Conservation (phyloP, 495 filamentous ascomycete genomes). For the Haplographium delicatum region DNA sequence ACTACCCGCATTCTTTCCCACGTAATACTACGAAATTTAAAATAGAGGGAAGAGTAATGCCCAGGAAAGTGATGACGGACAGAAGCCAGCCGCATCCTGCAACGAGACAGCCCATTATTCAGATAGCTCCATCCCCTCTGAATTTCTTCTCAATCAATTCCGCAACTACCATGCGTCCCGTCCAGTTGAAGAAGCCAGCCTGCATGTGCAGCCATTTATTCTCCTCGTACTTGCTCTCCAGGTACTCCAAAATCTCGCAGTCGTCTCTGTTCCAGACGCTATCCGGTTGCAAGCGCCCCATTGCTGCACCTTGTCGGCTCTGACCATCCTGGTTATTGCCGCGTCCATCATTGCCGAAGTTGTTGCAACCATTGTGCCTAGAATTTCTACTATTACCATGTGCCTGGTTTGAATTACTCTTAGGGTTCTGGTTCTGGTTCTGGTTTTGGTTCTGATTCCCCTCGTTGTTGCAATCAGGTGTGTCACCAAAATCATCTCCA, state of each 20-base stretch:
- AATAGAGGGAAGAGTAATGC: too few species aligned
- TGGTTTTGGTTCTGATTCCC: too few species aligned
- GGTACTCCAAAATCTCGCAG: slow-evolving; percentile 26
- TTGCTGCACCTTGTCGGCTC: background rate
- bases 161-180: slow-evolving; percentile 28
- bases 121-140: slow-evolving; percentile 15
- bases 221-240: slow-evolving; percentile 24
- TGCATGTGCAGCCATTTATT: slow-evolving; percentile 31
- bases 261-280: slow-evolving; percentile 24
- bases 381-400: background rate
- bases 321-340: slow-evolving; percentile 3
- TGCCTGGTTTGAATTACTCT: too few species aligned
- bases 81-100: background rate
- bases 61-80: background rate
- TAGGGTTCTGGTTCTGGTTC: too few species aligned
- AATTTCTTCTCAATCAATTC: slow-evolving; percentile 32
- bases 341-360: background rate
- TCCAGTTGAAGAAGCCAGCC: slow-evolving; percentile 31
- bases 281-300: slow-evolving; percentile 19
- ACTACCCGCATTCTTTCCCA: too few species aligned
- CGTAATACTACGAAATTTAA: too few species aligned
- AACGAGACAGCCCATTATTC: background rate
- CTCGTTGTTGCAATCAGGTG: too few species aligned
- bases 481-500: too few species aligned
- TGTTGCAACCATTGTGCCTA: background rate